Conservation (phyloP, 2,329 filamentous ascomycete genomes). For the Seiridium cupressi region DNA sequence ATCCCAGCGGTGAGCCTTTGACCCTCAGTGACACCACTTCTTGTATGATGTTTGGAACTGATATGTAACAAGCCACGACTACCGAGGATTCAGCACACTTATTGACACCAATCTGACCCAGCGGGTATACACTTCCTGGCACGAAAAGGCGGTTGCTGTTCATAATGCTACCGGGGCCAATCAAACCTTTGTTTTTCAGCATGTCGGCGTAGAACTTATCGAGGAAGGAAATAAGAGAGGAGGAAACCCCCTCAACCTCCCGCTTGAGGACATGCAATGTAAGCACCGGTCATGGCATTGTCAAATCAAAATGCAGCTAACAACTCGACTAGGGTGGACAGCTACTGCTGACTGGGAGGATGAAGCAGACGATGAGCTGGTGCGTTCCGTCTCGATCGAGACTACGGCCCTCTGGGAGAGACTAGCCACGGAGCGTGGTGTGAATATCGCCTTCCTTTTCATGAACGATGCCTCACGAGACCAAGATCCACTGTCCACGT, state of each 20-base stretch:
- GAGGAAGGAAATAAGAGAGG: background rate
- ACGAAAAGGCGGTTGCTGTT: background rate
- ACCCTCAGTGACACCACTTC: background rate
- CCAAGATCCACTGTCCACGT: conserved; percentile 33
- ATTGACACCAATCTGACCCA: background rate
- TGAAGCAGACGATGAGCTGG: conserved; percentile 20
- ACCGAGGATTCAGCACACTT: background rate
- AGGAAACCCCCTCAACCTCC: background rate
- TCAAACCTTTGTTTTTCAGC: background rate
- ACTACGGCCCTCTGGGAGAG: conserved; percentile 12
- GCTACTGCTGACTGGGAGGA: conserved; percentile 20
- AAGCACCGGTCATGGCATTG: background rate
- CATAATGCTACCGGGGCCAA: background rate
- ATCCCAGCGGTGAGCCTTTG: background rate
- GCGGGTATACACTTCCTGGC: background rate
- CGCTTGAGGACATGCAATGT: background rate
- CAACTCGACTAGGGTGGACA: conserved; percentile 18
- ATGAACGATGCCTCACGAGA: conserved; percentile 33
- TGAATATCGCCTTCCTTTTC: conserved; percentile 33
- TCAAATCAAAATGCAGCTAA: background rate
- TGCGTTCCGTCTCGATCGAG: conserved; percentile 18
- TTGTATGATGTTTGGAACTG: background rate
- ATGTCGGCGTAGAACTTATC: background rate
- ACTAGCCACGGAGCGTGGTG: conserved; percentile 7
- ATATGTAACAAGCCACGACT: background rate